These are phyloP conservation scores for Apiosordaria backusii DNA, from an alignment of 495 filamentous ascomycete genomes.

Conservation along the genomic window DNA sequence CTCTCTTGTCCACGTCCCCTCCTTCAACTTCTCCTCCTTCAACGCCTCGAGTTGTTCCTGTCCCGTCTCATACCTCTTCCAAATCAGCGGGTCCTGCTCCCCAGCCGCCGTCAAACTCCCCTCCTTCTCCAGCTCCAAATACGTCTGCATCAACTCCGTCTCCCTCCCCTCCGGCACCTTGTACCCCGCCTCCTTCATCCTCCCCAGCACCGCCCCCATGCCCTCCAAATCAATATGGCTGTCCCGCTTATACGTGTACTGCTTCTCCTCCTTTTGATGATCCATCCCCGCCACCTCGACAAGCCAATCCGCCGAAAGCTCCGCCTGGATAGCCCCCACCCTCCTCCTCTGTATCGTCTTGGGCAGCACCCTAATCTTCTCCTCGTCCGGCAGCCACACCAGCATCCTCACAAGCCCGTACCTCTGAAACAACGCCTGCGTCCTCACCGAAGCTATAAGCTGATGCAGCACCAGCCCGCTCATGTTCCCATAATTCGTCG, in stretches of 20 bases:
- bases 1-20: neutral
- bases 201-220: slow-evolving; percentile 18
- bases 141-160: slow-evolving; percentile 29
- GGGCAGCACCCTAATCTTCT: slow-evolving; percentile 53
- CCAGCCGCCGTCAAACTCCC: slow-evolving; percentile 11
- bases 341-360: slow-evolving; percentile 47
- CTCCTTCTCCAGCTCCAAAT: slow-evolving; percentile 15
- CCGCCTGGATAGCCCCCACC: slow-evolving; percentile 53
- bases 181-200: slow-evolving; percentile 37
- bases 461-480: slow-evolving; percentile 44
- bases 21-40: neutral
- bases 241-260: slow-evolving; percentile 26
- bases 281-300: slow-evolving; percentile 41
- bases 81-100: neutral
- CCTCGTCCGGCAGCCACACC: slow-evolving; percentile 52
- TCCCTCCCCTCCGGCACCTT: slow-evolving; percentile 29
- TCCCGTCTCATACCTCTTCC: neutral
- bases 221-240: slow-evolving; percentile 35
- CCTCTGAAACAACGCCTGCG: slow-evolving; percentile 48
- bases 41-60: neutral
- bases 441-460: slow-evolving; percentile 44
- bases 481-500: slow-evolving; percentile 36
- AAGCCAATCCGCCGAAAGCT: slow-evolving; percentile 52
- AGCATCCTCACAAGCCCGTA: slow-evolving; percentile 72
- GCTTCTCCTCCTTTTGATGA: neutral